Evolutionary conservation across 805 yeast genomes (phyloP).

Genomic region (Wickerhamia fluorescens): DNA sequence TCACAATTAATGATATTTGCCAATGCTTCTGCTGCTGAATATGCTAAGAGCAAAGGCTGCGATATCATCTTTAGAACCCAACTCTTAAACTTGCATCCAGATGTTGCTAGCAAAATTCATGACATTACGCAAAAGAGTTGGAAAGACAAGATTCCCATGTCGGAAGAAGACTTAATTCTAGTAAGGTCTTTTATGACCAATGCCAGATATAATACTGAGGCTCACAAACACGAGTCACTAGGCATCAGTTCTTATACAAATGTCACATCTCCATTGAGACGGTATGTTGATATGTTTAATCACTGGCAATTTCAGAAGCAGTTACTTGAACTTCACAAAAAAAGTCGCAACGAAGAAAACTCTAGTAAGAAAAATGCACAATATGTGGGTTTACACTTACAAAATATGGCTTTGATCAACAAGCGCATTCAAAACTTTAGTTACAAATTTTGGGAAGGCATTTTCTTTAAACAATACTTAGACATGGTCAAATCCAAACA

Average conservation of each 20-base stretch:
- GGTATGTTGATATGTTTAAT: conserved; percentile 38
- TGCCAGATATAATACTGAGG: conserved; percentile 42
- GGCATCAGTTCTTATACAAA: conserved; percentile 61
- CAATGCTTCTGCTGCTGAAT: conserved; percentile 52
- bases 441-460: conserved; percentile 31
- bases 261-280: conserved; percentile 48
- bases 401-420: conserved; percentile 22
- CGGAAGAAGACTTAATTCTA: conserved; percentile 28
- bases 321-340: conserved; percentile 2
- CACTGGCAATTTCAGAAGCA: conserved; percentile 52
- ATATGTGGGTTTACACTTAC: conserved; percentile 20
- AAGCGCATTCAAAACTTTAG: conserved; percentile 18
- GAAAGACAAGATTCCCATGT: conserved; percentile 9
- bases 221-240: conserved; percentile 51
- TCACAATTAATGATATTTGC: conserved; percentile 81
- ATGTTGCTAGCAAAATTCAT: conserved; percentile 19
- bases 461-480: conserved; percentile 24
- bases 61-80: conserved; percentile 47
- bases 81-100: conserved; percentile 18
- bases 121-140: conserved; percentile 11
- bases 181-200: conserved; percentile 40
- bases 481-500: conserved; percentile 10
- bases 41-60: conserved; percentile 35
- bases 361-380: conserved; percentile 6
- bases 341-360: background rate